phyloP scores from a whole-genome alignment of 2,329 filamentous ascomycete species.

The Phaeosphaeria sp. region DNA sequence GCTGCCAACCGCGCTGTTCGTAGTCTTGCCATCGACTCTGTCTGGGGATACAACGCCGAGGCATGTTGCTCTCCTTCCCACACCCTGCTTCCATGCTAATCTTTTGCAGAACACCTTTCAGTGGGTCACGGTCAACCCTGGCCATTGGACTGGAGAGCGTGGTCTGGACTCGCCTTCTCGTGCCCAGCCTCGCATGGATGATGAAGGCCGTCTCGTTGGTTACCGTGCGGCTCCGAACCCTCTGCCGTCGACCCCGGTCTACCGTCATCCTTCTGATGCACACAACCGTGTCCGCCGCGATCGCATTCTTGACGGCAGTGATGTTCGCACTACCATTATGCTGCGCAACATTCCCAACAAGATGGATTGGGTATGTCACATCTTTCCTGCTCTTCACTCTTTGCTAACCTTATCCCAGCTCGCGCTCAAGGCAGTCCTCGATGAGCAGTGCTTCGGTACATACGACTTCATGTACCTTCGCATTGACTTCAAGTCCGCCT shows the following conservation, averaged over 20 bases:
- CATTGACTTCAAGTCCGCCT: conserved; percentile 64
- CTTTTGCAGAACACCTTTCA: conserved; percentile 28
- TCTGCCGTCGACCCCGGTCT: conserved; percentile 3
- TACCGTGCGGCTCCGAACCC: conserved; percentile 15
- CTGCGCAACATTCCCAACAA: conserved; percentile 94
- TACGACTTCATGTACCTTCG: conserved; percentile 97
- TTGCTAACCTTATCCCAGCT: conserved; percentile 29
- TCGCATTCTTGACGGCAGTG: conserved; percentile 51
- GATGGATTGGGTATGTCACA: conserved; percentile 65
- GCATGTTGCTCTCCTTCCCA: conserved; percentile 18
- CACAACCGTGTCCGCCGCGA: conserved; percentile 49
- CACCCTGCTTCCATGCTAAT: conserved; percentile 18
- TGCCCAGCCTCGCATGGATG: conserved; percentile 27
- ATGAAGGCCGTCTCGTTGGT: conserved; percentile 28
- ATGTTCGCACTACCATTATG: conserved; percentile 75
- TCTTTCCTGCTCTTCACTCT: background rate
- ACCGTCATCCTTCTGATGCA: conserved; percentile 33
- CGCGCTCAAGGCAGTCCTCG: conserved; percentile 75
- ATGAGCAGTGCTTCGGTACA: conserved; percentile 77
- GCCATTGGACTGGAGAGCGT: conserved; percentile 27
- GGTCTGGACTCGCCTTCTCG: conserved; percentile 27
- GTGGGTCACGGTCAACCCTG: conserved; percentile 22
- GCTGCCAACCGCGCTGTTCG: conserved; percentile 36
- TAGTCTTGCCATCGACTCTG: conserved; percentile 13
- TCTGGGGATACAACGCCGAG: background rate